Base-by-base conservation (phyloP, 2,329 filamentous ascomycete genomes). In the Calycina herbarum region DNA sequence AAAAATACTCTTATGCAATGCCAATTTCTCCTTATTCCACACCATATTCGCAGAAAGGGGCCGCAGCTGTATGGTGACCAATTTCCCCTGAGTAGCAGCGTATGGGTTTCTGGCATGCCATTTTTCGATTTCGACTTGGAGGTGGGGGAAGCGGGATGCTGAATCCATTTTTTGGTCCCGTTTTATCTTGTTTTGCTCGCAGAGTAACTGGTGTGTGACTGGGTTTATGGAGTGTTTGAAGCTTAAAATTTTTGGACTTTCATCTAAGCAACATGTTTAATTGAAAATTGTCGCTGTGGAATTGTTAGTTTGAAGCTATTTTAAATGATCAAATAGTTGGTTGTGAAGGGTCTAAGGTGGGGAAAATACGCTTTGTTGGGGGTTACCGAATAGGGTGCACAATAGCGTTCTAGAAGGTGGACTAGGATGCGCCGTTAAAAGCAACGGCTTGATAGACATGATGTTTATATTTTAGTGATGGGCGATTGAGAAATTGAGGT, bases 121-220 rank as follows among this genome's bases (percentile, higher is more conserved):
- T 27, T 54, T 54, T 54, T 54, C 48, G 20, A 54, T 54, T 54
- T 54, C 48, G n/a, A 27, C 20, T 54, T 54, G 48, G 48, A 54
- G 48, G 11, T 54, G 48, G 5, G 48, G 48, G 13, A 54, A 54
- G 20, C 20, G 48, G 20, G 48, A 54, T 11, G 48, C 48, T 4
- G 48, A 54, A 24, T 54, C 48, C 48, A 54, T 54, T 54, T 54
- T 54, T 54, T 51, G 45, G 13, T 24, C n/a, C 27, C 1, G 20
- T 54, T 11, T 24, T 24, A 54, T 24, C 13, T 13, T 11, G 5
- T 10, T 27, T 54, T 54, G 48, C 13, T 54, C 48, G 48, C 5
- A 17, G 48, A 27, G 20, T 24, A 54, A 5, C 27, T 54, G 7
- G 20, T 29, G 48, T 24, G 20, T 24, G 2, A 24, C 10, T 24